Conservation (phyloP, 345 rosid genomes). For the Litchi chinensis region DNA sequence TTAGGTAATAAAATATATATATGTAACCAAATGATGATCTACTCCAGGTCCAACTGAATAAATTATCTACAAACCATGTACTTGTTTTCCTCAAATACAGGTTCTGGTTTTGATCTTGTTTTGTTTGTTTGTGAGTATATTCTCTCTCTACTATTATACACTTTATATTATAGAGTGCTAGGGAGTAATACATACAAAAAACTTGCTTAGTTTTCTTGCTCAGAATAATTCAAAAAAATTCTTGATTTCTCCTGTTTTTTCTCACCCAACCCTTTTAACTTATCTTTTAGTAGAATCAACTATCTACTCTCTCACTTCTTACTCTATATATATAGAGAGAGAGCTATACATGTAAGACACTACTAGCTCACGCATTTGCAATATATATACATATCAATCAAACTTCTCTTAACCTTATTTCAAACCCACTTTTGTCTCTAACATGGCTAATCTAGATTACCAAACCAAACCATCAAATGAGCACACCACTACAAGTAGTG, state of each 20-base stretch:
- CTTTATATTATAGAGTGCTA: not conserved
- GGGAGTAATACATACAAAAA: not conserved
- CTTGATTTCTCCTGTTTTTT: not conserved
- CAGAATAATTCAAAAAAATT: conserved; percentile 22
- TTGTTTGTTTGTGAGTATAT: not conserved
- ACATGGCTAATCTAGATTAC: conserved; percentile 40
- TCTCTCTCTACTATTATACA: not conserved
- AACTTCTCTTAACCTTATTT: not conserved
- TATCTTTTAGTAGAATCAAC: not conserved
- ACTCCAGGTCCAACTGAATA: not conserved
- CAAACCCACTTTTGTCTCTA: not conserved
- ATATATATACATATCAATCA: too few species aligned
- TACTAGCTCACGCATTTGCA: not conserved
- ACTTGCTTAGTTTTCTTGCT: conserved; percentile 29
- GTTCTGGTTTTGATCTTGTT: not conserved
- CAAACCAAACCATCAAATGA: conserved; percentile 24
- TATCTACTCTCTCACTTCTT: too few species aligned
- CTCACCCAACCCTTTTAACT: not conserved
- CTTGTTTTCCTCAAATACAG: not conserved
- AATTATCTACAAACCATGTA: not conserved
- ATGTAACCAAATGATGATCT: not conserved
- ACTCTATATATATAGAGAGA: too few species aligned
- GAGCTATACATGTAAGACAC: not conserved
- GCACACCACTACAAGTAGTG: conserved; percentile 16
- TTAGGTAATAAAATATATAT: not conserved